A percentile compares a stretch with the other conserved stretches of the same genome.
phyloP scores from a whole-genome alignment of 148 eudicot genomes.

The Rhododendron vialii region DNA sequence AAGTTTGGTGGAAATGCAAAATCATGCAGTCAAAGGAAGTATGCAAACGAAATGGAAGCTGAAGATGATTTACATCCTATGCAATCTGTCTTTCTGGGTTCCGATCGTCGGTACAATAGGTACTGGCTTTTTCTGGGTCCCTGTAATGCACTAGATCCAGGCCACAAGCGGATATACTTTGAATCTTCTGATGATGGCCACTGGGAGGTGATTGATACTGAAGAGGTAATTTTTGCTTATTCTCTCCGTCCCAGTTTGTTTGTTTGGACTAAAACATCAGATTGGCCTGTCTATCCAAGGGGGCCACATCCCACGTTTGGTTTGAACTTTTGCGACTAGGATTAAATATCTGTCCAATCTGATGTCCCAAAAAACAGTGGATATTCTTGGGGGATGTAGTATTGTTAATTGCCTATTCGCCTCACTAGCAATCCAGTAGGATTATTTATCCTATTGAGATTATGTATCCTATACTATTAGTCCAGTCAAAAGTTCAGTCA shows the following conservation, averaged over 20 bases:
- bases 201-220: slow-evolving; percentile 84
- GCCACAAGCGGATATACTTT: slow-evolving; percentile 79
- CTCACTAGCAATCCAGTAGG: not conserved
- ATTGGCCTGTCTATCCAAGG: not conserved
- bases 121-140: slow-evolving; percentile 99
- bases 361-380: not conserved
- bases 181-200: slow-evolving; percentile 99
- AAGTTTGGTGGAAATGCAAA: slow-evolving; percentile 31
- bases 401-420: not conserved
- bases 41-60: slow-evolving; percentile 23
- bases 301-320: not conserved
- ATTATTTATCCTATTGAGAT: not conserved
- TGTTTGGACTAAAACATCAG: not conserved
- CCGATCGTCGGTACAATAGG: slow-evolving; percentile 93
- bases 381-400: not conserved
- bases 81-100: slow-evolving; percentile 87
- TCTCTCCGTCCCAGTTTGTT: not conserved
- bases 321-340: not conserved
- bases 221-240: slow-evolving; percentile 49
- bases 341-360: not conserved
- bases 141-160: slow-evolving; percentile 74
- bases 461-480: not conserved
- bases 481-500: not conserved
- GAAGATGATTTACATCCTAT: slow-evolving; percentile 60
- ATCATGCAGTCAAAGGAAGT: slow-evolving; percentile 18